These are phyloP conservation scores for Hydnum rufescens DNA, from an alignment of 768 basidiomycete species.

Conservation along the genomic window DNA sequence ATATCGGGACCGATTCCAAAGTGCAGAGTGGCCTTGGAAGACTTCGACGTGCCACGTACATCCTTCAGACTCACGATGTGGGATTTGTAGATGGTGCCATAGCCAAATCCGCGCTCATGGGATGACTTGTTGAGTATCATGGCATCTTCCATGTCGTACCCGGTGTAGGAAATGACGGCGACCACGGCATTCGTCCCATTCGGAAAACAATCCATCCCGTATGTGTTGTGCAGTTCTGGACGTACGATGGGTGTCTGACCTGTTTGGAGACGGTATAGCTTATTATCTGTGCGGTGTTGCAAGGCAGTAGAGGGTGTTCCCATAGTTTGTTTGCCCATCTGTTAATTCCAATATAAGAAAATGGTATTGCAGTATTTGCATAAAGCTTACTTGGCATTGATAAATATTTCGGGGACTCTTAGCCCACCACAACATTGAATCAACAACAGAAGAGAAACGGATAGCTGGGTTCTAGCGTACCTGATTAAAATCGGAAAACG, in stretches of 20 bases:
- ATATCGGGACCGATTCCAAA: constrained; percentile 67
- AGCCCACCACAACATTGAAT: constrained; percentile 6
- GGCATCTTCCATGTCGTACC: constrained; percentile 99
- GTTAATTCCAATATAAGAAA: constrained; percentile 8
- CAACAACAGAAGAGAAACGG: background rate
- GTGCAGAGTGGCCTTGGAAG: constrained; percentile 48
- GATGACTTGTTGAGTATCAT: constrained; percentile 99
- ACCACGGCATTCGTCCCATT: constrained; percentile 97
- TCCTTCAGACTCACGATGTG: constrained; percentile 60
- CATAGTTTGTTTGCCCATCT: constrained; percentile 99
- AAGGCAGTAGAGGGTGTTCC: constrained; percentile 90
- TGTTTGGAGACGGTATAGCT: constrained; percentile 86
- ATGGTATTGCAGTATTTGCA: constrained; percentile 28
- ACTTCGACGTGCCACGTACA: constrained; percentile 25
- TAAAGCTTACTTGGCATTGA: no score
- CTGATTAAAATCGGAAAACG: constrained; percentile 99
- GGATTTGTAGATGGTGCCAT: constrained; percentile 92
- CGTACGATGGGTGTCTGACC: constrained; percentile 92
- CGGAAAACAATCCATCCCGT: constrained; percentile 97
- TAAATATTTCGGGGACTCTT: constrained; percentile 83
- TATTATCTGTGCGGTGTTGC: constrained; percentile 90
- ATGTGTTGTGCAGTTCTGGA: constrained; percentile 74
- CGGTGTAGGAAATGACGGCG: constrained; percentile 99
- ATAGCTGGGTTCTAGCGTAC: constrained; percentile 25
- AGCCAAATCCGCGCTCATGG: constrained; percentile 92